A percentile compares a stretch with the other conserved stretches of the same genome.
These are phyloP conservation scores for Solanum ossicruentum DNA, from an alignment of 257 asterid species.

Conservation along the genomic window DNA sequence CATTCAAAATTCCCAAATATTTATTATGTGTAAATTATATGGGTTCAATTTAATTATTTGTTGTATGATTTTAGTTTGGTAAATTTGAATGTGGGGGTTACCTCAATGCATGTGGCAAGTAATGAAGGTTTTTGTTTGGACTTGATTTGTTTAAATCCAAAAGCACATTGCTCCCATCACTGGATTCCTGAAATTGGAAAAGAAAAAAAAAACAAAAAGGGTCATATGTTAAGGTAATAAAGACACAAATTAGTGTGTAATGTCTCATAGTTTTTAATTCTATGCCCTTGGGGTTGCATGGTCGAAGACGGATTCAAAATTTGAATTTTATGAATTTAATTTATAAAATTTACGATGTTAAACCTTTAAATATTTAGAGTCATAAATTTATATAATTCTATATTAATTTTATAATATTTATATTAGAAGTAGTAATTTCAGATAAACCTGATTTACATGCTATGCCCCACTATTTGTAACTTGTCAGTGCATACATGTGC, in stretches of 20 bases:
- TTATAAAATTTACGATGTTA: neutral
- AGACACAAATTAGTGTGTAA: neutral
- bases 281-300: neutral
- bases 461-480: neutral
- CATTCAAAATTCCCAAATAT: neutral
- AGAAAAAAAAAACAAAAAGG: neutral
- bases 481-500: neutral
- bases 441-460: neutral
- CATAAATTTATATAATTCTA: neutral
- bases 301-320: accelerated
- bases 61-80: neutral
- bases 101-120: neutral
- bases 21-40: neutral
- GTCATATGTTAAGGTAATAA: neutral
- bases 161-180: neutral
- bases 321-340: neutral
- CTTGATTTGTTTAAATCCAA: neutral
- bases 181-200: neutral
- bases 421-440: neutral
- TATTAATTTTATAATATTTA: neutral
- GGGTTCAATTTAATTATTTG: neutral
- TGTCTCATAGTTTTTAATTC: neutral
- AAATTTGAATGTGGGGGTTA: neutral
- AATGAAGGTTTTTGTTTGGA: neutral
- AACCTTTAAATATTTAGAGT: neutral